Evolutionary conservation across 1,284 basidiomycete genomes (phyloP).

Genomic region (Puccinia triticina): DNA sequence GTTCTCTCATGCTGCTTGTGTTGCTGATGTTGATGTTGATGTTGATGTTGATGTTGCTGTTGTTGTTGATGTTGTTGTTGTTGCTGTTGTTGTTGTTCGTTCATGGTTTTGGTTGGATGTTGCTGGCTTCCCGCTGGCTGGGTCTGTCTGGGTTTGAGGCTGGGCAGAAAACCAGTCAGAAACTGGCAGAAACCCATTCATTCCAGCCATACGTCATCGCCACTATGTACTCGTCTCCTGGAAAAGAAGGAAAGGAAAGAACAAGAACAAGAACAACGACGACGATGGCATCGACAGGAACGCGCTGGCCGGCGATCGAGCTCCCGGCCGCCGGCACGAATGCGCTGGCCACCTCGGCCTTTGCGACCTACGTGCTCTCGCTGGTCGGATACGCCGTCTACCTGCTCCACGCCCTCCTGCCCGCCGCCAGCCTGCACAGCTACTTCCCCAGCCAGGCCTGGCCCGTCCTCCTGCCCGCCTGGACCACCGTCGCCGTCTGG

Average conservation of each 20-base stretch:
- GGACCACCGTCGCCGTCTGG: constrained; percentile 42
- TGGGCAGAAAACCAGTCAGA: constrained; percentile 16
- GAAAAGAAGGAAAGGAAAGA: too few species aligned
- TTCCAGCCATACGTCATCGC: too few species aligned
- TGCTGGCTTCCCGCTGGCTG: too few species aligned
- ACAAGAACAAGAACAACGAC: too few species aligned
- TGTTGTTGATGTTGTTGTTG: too few species aligned
- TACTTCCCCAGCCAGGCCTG: constrained; percentile 13
- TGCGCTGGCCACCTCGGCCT: constrained; percentile 27
- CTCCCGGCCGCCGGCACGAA: constrained; percentile 14
- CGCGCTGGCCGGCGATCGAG: neutral
- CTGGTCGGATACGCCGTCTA: constrained; percentile 15
- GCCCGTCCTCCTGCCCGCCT: constrained; percentile 20
- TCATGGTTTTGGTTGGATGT: too few species aligned
- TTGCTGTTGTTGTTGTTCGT: too few species aligned
- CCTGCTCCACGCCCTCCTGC: constrained; percentile 6
- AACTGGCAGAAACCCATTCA: constrained; percentile 2
- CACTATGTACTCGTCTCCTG: too few species aligned
- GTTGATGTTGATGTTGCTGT: neutral
- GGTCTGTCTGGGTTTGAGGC: too few species aligned
- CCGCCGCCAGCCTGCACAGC: neutral
- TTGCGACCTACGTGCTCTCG: constrained; percentile 41
- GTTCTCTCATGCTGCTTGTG: neutral
- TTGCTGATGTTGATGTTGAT: constrained; percentile 3
- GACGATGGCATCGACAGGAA: too few species aligned